Conservation (phyloP, 2,329 filamentous ascomycete species). For the Tolypocladium pustulatum region DNA sequence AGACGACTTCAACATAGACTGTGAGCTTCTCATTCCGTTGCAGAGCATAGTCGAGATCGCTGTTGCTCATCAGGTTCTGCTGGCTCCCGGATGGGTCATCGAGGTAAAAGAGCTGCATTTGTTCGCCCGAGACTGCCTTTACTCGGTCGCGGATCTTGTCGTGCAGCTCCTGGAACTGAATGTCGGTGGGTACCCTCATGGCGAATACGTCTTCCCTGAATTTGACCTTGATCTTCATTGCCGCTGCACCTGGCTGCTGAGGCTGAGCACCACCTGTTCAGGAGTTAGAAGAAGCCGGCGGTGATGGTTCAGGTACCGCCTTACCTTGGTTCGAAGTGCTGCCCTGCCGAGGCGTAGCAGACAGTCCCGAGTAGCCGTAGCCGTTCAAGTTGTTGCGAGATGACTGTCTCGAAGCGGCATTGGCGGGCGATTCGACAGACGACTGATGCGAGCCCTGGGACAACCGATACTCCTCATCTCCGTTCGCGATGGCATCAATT, state of each 20-base stretch:
- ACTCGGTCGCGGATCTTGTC: conserved; percentile 79
- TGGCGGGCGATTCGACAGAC: conserved; percentile 49
- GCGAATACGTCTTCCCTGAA: conserved; percentile 88
- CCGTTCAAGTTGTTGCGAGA: conserved; percentile 55
- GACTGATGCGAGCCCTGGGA: conserved; percentile 62
- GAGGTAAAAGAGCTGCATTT: conserved; percentile 72
- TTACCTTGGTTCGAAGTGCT: conserved; percentile 29
- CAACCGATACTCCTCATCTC: conserved; percentile 68
- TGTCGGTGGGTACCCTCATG: conserved; percentile 75
- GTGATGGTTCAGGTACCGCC: too few relatives aligned
- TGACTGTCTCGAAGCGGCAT: conserved; percentile 52
- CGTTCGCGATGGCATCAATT: conserved; percentile 59
- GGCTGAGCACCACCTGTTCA: not conserved
- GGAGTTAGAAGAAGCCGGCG: not conserved
- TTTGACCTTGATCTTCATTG: conserved; percentile 90
- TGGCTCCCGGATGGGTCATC: conserved; percentile 72
- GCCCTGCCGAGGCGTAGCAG: conserved; percentile 34
- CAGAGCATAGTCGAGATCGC: conserved; percentile 71
- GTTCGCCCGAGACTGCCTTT: conserved; percentile 58
- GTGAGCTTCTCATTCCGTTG: conserved; percentile 81
- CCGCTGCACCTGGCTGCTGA: conserved; percentile 24
- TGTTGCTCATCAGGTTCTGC: conserved; percentile 64
- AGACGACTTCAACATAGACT: conserved; percentile 54
- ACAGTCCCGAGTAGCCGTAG: conserved; percentile 40
- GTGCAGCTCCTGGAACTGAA: conserved; percentile 65